These are phyloP conservation scores for Botryotinia calthae DNA, from an alignment of 2,329 filamentous ascomycete genomes.

Conservation along the genomic window DNA sequence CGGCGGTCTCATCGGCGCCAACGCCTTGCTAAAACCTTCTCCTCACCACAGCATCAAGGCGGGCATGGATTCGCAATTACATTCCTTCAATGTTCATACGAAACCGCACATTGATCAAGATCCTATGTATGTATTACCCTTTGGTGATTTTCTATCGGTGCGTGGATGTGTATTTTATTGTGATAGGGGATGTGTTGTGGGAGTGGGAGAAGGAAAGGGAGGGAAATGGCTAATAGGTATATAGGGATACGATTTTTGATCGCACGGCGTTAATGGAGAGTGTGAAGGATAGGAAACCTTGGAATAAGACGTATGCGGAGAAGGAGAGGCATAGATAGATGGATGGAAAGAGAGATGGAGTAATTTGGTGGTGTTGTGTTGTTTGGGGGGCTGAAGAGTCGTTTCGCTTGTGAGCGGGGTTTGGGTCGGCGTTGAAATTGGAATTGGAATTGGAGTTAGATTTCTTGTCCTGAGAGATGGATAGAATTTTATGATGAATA, in stretches of 20 bases:
- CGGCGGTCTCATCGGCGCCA: slow-evolving; percentile 16
- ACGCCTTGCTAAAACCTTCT: slow-evolving; percentile 7
- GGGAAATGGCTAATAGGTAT: not conserved
- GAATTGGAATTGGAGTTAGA: not conserved
- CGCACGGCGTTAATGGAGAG: slow-evolving; percentile 24
- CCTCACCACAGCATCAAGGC: slow-evolving; percentile 15
- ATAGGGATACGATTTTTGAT: slow-evolving; percentile 26
- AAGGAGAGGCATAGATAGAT: slow-evolving; percentile 17
- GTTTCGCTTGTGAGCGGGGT: not conserved
- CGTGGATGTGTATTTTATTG: not conserved
- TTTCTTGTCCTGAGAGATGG: not conserved
- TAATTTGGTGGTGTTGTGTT: not conserved
- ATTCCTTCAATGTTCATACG: slow-evolving; percentile 9
- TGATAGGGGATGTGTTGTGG: no score
- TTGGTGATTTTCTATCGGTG: not conserved
- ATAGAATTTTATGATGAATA: not conserved
- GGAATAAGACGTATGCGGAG: slow-evolving; percentile 25
- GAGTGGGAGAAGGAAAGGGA: no score
- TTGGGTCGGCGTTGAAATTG: not conserved
- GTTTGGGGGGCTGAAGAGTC: not conserved
- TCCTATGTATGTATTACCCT: slow-evolving; percentile 17
- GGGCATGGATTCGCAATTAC: slow-evolving; percentile 11
- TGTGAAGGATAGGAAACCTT: slow-evolving; percentile 22
- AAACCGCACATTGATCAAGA: slow-evolving; percentile 12
- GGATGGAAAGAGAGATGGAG: not conserved